These are phyloP conservation scores for Triticum dicoccoides DNA, from an alignment of 176 grass and related monocot species.

Conservation along the genomic window DNA sequence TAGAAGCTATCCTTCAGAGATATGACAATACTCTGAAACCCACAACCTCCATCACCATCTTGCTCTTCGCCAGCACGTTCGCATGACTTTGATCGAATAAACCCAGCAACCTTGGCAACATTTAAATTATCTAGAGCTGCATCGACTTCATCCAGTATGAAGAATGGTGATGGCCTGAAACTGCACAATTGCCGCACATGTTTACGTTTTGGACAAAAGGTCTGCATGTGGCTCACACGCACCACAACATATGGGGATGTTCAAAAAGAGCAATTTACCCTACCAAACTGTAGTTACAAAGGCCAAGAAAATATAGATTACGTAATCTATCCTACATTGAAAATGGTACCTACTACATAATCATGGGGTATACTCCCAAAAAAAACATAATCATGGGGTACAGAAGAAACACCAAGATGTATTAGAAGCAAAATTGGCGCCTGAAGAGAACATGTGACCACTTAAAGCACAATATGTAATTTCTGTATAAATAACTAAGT, in stretches of 20 bases:
- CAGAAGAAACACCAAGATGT: constrained; percentile 14
- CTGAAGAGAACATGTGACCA: not conserved
- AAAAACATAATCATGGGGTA: not conserved
- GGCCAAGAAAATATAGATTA: not conserved
- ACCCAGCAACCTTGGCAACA: constrained; percentile 94
- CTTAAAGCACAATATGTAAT: not conserved
- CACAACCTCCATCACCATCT: constrained; percentile 58
- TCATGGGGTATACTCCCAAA: not conserved
- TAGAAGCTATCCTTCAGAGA: constrained; percentile 98
- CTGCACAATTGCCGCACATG: constrained; percentile 41
- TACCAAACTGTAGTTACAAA: not conserved
- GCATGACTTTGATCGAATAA: constrained; percentile 97
- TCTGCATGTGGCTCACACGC: not conserved
- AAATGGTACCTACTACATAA: not conserved
- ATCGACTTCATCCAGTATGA: constrained; percentile 98
- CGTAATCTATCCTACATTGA: not conserved
- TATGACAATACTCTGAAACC: constrained; percentile 97
- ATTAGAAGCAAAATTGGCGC: constrained; percentile 21
- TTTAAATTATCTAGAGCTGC: constrained; percentile 99
- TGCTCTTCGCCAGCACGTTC: constrained; percentile 39
- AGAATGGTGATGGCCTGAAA: constrained; percentile 96
- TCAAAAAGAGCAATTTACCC: not conserved
- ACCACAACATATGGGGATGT: not conserved
- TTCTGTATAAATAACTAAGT: not conserved
- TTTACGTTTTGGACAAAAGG: constrained; percentile 6